Base-by-base conservation (phyloP, 352 stramenopile species). In the Phytophthora citricola region DNA sequence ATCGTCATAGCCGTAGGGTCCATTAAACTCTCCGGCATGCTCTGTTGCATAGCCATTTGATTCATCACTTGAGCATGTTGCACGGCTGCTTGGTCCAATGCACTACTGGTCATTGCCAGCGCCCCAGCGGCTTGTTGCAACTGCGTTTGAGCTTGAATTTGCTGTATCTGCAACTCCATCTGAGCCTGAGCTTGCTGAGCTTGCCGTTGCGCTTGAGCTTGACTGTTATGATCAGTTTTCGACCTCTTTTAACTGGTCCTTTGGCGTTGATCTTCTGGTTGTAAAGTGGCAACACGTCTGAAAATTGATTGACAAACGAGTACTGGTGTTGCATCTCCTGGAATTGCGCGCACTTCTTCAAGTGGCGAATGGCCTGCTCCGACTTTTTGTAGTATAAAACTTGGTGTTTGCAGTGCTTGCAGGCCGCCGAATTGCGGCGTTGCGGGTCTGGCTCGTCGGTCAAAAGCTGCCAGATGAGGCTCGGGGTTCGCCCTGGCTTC, bases 301-400 rank as follows among this genome's bases (percentile, higher is more conserved):
- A 78, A 65, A 92, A 94, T 62, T 93, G 84, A 44, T 75, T 75
- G 36, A 91, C 87, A 63, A 94, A 94, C 14, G 81, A 66, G 52
- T 86, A 92, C 66, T 94, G 86, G 66, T 93, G 86, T 75, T 94
- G 86, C 69, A 80, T 84, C 70, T 71, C 86, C 61, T 94, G 86
- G 71, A 94, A 94, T 9, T 77, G 79, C 27, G 54, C 71, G 63
- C 86, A 94, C 55, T 92, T 92, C 49, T 94, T 94, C 10, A 94
- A 46, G 57, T 94, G 86, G 31, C 86, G 84, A 41, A 94, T 89
- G 17, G 84, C 84, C 55, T 94, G 86, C 73, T 94, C 86, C 29
- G 86, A 94, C 55, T 93, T 94, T 52, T 94, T 94, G 69, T 94
- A 94, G 71, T 94, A 94, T 24, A 90, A 51, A 39, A 94, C 86